These are phyloP conservation scores for Diospyros lotus DNA, from an alignment of 148 eudicot genomes.

Conservation along the genomic window DNA sequence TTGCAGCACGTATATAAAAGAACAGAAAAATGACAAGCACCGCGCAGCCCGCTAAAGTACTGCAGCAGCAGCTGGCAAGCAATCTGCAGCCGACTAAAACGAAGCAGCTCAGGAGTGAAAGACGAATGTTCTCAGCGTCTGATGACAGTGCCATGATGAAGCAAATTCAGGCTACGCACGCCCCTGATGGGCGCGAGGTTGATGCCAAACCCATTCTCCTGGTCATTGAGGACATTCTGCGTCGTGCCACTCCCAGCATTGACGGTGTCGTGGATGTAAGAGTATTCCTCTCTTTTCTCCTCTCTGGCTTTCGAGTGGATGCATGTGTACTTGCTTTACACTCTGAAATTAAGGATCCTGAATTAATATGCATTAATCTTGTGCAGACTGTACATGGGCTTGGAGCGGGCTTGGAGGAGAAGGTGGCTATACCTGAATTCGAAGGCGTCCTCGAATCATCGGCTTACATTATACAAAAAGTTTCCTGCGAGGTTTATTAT, in stretches of 20 bases:
- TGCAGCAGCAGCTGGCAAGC: neutral
- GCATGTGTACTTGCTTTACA: neutral
- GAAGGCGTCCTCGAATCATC: conserved; percentile 64
- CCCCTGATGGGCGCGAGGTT: conserved; percentile 61
- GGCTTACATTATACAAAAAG: conserved; percentile 60
- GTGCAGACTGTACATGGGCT: conserved; percentile 44
- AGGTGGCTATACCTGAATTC: conserved; percentile 24
- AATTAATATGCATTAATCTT: conserved; percentile 2
- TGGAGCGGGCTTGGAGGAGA: conserved; percentile 32
- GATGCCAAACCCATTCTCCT: conserved; percentile 52
- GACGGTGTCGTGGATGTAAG: conserved; percentile 35
- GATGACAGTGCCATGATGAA: conserved; percentile 66
- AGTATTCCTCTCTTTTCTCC: neutral
- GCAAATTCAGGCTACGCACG: conserved; percentile 53
- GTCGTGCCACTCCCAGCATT: conserved; percentile 41
- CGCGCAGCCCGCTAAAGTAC: too few relatives aligned
- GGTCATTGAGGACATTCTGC: conserved; percentile 56
- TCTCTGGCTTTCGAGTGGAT: neutral
- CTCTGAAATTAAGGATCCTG: too few relatives aligned
- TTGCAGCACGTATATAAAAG: neutral
- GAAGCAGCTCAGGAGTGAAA: conserved; percentile 34
- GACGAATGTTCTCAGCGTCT: conserved; percentile 45
- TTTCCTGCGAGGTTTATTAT: conserved; percentile 65
- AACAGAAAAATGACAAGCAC: conserved; percentile 11
- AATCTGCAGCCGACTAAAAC: conserved; percentile 23